phyloP scores from a whole-genome alignment of 257 asterid species.

The Fraxinus quadrangulata region DNA sequence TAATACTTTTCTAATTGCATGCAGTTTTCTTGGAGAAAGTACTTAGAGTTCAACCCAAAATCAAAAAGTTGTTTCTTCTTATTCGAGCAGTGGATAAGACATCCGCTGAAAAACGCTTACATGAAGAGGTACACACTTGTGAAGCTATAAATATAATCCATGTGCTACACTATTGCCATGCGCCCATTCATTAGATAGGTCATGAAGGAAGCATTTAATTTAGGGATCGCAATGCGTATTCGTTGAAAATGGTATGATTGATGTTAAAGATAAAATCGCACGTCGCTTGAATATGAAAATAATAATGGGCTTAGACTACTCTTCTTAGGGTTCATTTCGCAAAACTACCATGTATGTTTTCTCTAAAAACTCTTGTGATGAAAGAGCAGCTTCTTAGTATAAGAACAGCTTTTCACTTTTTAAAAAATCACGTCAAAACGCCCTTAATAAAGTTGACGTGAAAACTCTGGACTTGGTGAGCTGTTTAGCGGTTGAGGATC shows the following conservation, averaged over 20 bases:
- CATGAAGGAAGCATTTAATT: background rate
- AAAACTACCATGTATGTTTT: too few species aligned
- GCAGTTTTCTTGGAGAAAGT: constrained; percentile 28
- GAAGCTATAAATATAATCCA: too few species aligned
- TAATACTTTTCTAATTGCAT: background rate
- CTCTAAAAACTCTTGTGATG: too few species aligned
- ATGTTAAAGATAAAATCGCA: background rate
- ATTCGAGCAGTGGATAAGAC: constrained; percentile 17
- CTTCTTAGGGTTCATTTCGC: too few species aligned
- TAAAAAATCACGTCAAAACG: too few species aligned
- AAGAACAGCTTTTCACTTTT: too few species aligned
- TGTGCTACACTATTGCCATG: background rate
- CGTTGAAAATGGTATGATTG: too few species aligned
- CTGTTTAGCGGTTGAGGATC: too few species aligned
- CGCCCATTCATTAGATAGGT: background rate
- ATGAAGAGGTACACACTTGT: constrained; percentile 22
- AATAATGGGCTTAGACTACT: too few species aligned
- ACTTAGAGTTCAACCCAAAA: constrained; percentile 25
- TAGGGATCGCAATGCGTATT: background rate
- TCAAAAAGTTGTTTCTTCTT: constrained; percentile 25
- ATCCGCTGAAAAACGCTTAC: constrained; percentile 18
- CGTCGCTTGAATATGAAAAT: background rate
- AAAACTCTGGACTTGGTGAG: too few species aligned
- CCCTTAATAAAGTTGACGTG: too few species aligned
- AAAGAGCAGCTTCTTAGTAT: too few species aligned